Evolutionary conservation across 139 green algal genomes (phyloP).

Genomic region (Chlamydomonas sp.): DNA sequence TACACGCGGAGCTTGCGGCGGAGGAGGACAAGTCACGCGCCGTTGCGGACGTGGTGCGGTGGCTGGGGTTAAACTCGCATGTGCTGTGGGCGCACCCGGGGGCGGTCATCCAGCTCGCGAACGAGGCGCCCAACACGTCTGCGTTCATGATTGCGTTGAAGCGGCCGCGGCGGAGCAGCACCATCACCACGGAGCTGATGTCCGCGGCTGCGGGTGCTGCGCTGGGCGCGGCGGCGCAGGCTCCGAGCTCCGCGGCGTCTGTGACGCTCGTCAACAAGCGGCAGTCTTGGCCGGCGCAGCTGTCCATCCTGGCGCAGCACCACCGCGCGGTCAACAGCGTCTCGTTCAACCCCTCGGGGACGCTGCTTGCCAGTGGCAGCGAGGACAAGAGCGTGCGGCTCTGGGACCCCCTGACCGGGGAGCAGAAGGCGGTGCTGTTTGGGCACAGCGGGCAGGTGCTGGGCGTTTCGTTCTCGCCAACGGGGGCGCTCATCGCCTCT

Average conservation of each 20-base stretch:
- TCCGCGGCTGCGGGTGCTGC: background rate
- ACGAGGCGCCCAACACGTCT: constrained; percentile 29
- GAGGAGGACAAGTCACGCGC: constrained; percentile 33
- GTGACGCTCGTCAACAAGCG: constrained; percentile 36
- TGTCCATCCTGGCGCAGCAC: constrained; percentile 37
- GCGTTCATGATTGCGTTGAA: constrained; percentile 28
- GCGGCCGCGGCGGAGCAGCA: constrained; percentile 25
- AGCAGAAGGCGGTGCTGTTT: constrained; percentile 41
- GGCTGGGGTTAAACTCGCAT: constrained; percentile 32
- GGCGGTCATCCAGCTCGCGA: constrained; percentile 29
- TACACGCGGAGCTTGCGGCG: constrained; percentile 26
- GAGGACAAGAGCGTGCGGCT: constrained; percentile 44
- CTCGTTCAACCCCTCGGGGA: constrained; percentile 37
- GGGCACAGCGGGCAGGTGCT: constrained; percentile 34
- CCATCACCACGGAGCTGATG: constrained; percentile 30
- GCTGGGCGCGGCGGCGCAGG: background rate
- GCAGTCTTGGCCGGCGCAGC: constrained; percentile 28
- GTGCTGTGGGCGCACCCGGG: constrained; percentile 27
- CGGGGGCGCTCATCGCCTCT: constrained; percentile 37
- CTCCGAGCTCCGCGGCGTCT: background rate
- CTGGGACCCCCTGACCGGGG: constrained; percentile 43
- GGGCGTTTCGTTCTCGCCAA: constrained; percentile 27
- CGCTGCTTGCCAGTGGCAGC: constrained; percentile 37
- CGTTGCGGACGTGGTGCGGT: constrained; percentile 29
- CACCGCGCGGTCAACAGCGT: constrained; percentile 33